phyloP scores from a whole-genome alignment of 129 eudicot genomes.

The Artemisia tridentata region DNA sequence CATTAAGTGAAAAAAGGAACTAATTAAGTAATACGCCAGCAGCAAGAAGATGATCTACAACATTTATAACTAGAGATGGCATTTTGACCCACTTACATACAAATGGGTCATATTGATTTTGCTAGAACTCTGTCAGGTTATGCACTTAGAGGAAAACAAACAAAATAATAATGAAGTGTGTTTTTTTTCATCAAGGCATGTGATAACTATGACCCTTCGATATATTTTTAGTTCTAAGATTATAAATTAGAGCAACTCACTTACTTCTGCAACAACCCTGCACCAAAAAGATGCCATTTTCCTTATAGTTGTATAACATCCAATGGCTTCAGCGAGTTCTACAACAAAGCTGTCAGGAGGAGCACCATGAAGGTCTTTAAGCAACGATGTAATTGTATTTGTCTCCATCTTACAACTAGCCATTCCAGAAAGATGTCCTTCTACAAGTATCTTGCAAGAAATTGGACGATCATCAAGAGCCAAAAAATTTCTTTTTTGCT shows the following conservation, averaged over 20 bases:
- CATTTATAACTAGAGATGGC: background rate
- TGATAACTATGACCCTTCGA: too few relatives aligned
- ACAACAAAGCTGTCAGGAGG: slow-evolving; percentile 78
- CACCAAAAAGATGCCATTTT: slow-evolving; percentile 82
- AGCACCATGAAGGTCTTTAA: too few relatives aligned
- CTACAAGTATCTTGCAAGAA: too few relatives aligned
- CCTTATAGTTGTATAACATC: slow-evolving; percentile 72
- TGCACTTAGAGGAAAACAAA: background rate
- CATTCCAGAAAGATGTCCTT: too few relatives aligned
- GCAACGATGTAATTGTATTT: too few relatives aligned
- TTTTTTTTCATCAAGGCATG: too few relatives aligned
- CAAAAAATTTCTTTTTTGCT: slow-evolving; percentile 1
- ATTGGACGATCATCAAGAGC: slow-evolving; percentile 49
- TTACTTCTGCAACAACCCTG: slow-evolving; percentile 81
- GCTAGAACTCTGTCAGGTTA: background rate
- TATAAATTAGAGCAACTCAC: slow-evolving; percentile 27
- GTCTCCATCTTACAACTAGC: too few relatives aligned
- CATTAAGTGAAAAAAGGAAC: too few relatives aligned
- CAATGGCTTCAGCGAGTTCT: slow-evolving; percentile 83
- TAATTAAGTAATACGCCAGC: background rate
- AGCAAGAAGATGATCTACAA: background rate
- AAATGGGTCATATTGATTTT: background rate
- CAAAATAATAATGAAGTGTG: too few relatives aligned
- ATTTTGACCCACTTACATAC: background rate
- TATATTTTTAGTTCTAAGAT: too few relatives aligned